Conservation (phyloP, 164 flowering plant genomes). For the Annona squamosa region DNA sequence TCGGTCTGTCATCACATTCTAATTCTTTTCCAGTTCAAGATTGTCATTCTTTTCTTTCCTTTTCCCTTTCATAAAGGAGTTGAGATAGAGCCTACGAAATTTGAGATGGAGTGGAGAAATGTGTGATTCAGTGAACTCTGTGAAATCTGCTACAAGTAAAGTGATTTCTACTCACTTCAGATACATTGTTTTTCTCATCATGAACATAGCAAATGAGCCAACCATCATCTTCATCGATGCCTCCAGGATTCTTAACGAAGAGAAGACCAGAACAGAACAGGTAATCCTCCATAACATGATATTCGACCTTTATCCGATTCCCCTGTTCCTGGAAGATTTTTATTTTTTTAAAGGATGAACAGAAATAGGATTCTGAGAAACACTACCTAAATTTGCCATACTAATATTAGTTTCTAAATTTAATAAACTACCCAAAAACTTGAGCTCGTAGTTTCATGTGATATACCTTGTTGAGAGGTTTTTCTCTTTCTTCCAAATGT, state of each 20-base stretch:
- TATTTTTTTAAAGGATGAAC: no score
- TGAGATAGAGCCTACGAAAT: not conserved
- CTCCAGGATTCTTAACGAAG: constrained; percentile 8
- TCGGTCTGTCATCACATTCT: not conserved
- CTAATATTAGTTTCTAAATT: not conserved
- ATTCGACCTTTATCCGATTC: constrained; percentile 9
- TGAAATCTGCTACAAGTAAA: not conserved
- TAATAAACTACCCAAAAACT: not conserved
- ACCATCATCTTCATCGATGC: constrained; percentile 28
- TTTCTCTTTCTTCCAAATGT: not conserved
- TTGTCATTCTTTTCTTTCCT: no score
- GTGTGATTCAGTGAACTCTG: not conserved
- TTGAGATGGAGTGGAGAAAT: not conserved
- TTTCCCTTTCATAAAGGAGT: no score
- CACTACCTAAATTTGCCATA: no score
- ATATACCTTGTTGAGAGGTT: not conserved
- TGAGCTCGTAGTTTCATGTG: not conserved
- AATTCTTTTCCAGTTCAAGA: no score
- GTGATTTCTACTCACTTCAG: constrained; percentile 12
- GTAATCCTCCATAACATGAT: constrained; percentile 9
- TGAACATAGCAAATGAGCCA: constrained; percentile 23
- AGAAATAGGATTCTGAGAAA: no score
- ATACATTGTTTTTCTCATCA: constrained; percentile 16
- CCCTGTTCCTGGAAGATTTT: constrained; percentile 7
- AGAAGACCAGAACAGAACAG: constrained; percentile 10